Percentiles rank a stretch among this genome's conserved stretches.
phyloP scores from a whole-genome alignment of 371 early-diverging fungal species.

The Apophysomyces ossiformis region DNA sequence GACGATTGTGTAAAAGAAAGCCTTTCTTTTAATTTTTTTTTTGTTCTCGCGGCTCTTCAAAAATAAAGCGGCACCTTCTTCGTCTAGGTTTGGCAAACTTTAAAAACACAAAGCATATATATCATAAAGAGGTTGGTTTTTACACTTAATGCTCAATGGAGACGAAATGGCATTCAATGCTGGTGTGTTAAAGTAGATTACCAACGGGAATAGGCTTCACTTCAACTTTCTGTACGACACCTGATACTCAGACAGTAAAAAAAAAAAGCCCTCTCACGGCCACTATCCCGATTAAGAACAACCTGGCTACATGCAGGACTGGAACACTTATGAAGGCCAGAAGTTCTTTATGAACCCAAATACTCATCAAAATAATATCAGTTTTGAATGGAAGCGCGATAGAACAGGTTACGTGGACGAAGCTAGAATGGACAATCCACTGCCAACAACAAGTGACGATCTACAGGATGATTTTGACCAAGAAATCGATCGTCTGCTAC shows the following conservation, averaged over 20 bases:
- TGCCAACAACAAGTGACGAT: too few relatives aligned
- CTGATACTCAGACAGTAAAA: not conserved
- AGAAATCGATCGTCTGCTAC: conserved; percentile 36
- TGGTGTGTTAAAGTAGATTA: not conserved
- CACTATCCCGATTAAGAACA: conserved; percentile 2
- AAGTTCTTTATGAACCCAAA: not conserved
- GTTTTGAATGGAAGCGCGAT: not conserved
- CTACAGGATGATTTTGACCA: conserved; percentile 34
- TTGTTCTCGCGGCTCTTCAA: conserved; percentile 11
- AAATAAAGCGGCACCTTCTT: not conserved
- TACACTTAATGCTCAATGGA: not conserved
- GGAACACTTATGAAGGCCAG: not conserved
- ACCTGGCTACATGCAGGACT: not conserved
- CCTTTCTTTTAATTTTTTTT: not conserved
- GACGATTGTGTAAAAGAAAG: not conserved
- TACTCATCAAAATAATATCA: not conserved
- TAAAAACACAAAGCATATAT: not conserved
- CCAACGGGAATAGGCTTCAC: not conserved
- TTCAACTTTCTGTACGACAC: conserved; percentile 1
- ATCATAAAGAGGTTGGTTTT: not conserved
- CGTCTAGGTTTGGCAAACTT: not conserved
- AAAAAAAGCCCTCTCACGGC: not conserved
- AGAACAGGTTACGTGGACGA: not conserved
- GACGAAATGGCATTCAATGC: not conserved
- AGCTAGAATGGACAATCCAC: not conserved